Base-by-base conservation (phyloP, 345 rosid species). In the Diplotaxis tenuifolia region DNA sequence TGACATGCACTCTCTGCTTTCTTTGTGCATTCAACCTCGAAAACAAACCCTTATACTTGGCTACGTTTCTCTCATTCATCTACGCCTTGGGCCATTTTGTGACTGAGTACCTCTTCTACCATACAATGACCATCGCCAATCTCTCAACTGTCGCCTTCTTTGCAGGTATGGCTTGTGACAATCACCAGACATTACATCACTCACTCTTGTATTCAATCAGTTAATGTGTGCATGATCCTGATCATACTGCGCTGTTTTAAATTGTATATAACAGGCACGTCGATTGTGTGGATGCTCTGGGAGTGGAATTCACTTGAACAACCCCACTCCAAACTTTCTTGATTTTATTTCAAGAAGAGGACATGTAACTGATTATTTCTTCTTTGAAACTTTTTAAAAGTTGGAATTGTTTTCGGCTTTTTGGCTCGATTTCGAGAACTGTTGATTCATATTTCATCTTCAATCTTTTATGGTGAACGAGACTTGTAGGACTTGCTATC, bases 1-100 rank as follows among this genome's bases (percentile, higher is more conserved):
- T 94, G 77, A 94, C 96, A 25, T 88, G 97, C 87, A 94, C 96
- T 42, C 93, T 94, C 68, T 94, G 97, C 81, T 85, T 86, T 71
- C 90, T 91, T 31, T 94, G 98, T 78, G 98, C 98, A 68, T 89
- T 88, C 59, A 88, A 94, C 84, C 92, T 82, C 20, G 89, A 91
- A 9, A 83, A 88, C 82, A 89, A 81, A 84, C 90, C 96, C 0
- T 83, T 91, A 2, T 94, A 91, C 74, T 60, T 83, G 74, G 96
- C 89, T 57, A 94, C 98, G 3, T 87, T 94, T 71, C 73, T 94
- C 61, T 94, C 97, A 0, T 91, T 94, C 79, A 75, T 91, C 65
- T 94, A 88, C 72, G 98, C 96, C 28, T 82, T 94, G 27, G 90
- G 90, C 50, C 95, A 91, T 81, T 94, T 94, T 81, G 75, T 88